Percentiles rank a stretch among this genome's conserved stretches.
Evolutionary conservation across 305 asterid species (phyloP).

Genomic region (Fraxinus sp.): DNA sequence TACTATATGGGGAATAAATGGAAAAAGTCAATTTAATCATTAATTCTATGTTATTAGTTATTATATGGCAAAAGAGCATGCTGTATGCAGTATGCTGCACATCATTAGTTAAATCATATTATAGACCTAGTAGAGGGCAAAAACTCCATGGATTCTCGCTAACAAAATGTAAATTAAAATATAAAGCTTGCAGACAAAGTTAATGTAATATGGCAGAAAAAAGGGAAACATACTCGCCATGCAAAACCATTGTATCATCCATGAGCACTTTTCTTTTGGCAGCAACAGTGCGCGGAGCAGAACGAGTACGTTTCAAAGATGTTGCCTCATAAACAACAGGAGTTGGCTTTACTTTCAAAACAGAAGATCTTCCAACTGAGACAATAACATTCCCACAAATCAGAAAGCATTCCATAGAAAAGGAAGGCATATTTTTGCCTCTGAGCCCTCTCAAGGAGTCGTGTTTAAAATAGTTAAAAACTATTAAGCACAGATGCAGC

Average conservation of each 20-base stretch:
- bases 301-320: constrained; percentile 64
- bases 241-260: constrained; percentile 96
- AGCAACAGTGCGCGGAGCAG: constrained; percentile 52
- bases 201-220: constrained; percentile 16
- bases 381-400: constrained; percentile 8
- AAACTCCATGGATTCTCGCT: neutral
- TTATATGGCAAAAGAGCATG: neutral
- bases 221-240: constrained; percentile 81
- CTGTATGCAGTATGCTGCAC: neutral
- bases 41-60: neutral
- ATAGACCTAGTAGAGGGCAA: neutral
- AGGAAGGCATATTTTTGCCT: neutral
- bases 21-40: neutral
- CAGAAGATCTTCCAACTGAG: constrained; percentile 56
- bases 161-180: neutral
- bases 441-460: neutral
- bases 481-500: neutral
- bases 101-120: neutral
- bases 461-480: neutral
- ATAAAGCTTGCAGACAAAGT: neutral
- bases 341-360: constrained; percentile 76
- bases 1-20: neutral
- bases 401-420: constrained; percentile 9
- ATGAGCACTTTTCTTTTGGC: constrained; percentile 77
- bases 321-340: constrained; percentile 68